phyloP scores from a whole-genome alignment of 306 rosid genomes.

The Gleditsia sinensis region DNA sequence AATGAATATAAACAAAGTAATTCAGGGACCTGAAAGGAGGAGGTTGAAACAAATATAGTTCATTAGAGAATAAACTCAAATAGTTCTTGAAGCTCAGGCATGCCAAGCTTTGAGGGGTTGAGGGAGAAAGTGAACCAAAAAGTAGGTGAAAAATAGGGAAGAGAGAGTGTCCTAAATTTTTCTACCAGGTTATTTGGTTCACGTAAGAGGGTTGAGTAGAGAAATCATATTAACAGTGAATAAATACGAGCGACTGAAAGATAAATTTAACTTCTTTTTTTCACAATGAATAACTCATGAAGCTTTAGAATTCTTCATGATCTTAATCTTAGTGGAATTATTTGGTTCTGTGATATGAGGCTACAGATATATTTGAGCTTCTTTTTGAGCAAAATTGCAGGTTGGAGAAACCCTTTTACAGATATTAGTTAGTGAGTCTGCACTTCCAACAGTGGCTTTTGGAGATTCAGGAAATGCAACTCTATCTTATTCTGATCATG shows the following conservation, averaged over 20 bases:
- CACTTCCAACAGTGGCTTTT: slow-evolving; percentile 28
- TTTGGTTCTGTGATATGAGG: slow-evolving; percentile 8
- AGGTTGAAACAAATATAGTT: neutral
- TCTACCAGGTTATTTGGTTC: neutral
- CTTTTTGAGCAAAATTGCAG: slow-evolving; percentile 48
- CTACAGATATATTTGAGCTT: slow-evolving; percentile 21
- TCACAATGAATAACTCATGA: neutral
- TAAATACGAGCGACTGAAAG: neutral
- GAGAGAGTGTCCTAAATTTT: neutral
- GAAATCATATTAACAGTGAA: neutral
- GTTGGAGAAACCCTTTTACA: slow-evolving; percentile 91
- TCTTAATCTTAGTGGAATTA: neutral
- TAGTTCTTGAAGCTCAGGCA: neutral
- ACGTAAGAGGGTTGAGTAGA: neutral
- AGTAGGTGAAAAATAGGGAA: neutral
- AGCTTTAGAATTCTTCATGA: neutral
- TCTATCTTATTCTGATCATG: slow-evolving; percentile 45
- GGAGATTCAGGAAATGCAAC: slow-evolving; percentile 44
- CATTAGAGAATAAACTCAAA: neutral
- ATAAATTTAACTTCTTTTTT: neutral
- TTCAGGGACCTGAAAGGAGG: neutral
- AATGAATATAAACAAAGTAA: slow-evolving; percentile 3
- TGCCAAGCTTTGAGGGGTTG: slow-evolving; percentile 15
- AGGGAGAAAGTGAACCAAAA: neutral
- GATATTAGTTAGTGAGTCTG: slow-evolving; percentile 51